Base-by-base conservation (phyloP, 495 filamentous ascomycete species). In the Chaetomium fimeti region DNA sequence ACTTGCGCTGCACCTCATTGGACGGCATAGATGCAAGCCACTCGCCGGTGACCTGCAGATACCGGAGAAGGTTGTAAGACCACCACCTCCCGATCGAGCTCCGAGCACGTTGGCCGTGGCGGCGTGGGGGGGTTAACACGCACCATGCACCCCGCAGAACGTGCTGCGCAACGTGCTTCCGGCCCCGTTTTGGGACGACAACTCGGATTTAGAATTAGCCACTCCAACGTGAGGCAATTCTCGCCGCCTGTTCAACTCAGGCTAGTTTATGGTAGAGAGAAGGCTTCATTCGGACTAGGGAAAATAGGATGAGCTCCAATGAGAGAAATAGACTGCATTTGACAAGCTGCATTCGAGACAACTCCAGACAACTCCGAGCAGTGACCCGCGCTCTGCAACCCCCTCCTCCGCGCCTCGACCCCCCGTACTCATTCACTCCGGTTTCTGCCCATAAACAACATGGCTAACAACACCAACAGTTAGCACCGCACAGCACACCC, bases 391-490 rank as follows among this genome's bases (percentile, higher is more conserved):
- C 32, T 36, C 12, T 36, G 12, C 45, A 49, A 20, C 8, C 45
- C 8, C n/a, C 43, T 9, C 28, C 53, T 24, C 55, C 36, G 1
- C 11, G 4, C n/a, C 16, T 15, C 15, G 29, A 5, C 36, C 15
- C 55, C 15, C 3, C 27, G 15, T 4, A n/a, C 28, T 13, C 69
- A 54, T 32, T 56, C 51, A 62, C 24, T 55, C 60, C 49, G 52
- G 49, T 22, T 59, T 64, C 36, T 64, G 62, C 20, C 64, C 59
- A 45, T 66, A 66, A 15, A 62, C 64, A 40, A 62, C 59, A 48
- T 66, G 58, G 48, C 64, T 66, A 52, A 49, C 32, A 38, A 24
- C 47, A 29, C 25, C 45, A 66, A 40, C 38, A 60, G 7, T 24
- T 24, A 18, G 18, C 22, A 51, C 22, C 9, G 29, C 29, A 32